Evolutionary conservation across 192 early-diverging fungal species (phyloP).

Genomic region (Cladochytrium replicatum): DNA sequence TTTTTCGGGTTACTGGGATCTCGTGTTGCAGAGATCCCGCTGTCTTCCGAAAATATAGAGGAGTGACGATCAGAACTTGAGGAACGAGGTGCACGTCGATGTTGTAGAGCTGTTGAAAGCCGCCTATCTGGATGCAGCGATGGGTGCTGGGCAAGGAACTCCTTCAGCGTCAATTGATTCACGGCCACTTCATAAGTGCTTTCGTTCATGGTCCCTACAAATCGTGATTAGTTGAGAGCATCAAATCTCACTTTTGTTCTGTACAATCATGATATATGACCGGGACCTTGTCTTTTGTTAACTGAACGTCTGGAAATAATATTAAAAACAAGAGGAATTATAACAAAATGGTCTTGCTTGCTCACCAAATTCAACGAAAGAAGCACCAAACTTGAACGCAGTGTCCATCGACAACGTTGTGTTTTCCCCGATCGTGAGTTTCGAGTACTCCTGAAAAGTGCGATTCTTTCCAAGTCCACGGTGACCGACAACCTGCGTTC

Average conservation of each 20-base stretch:
- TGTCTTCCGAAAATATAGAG: not conserved
- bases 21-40: not conserved
- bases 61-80: not conserved
- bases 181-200: conserved; percentile 23
- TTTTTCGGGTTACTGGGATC: conserved; percentile 20
- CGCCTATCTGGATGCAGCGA: conserved; percentile 13
- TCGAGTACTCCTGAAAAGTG: conserved; percentile 4
- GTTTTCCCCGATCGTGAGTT: conserved; percentile 82
- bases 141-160: conserved; percentile 32
- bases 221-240: not conserved
- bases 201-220: conserved; percentile 27
- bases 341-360: not conserved
- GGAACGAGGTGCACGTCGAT: not conserved
- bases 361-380: conserved; percentile 84
- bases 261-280: conserved; percentile 93
- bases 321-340: conserved; percentile 1
- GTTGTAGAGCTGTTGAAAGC: not conserved
- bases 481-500: conserved; percentile 81
- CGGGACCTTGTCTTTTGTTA: conserved; percentile 77
- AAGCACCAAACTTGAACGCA: conserved; percentile 71
- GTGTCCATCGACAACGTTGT: conserved; percentile 77
- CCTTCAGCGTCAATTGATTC: conserved; percentile 15
- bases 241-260: not conserved
- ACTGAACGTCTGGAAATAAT: conserved; percentile 64
- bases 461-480: conserved; percentile 64